Base-by-base conservation (phyloP, 2,329 filamentous ascomycete genomes). In the Harringtonia aguacate region DNA sequence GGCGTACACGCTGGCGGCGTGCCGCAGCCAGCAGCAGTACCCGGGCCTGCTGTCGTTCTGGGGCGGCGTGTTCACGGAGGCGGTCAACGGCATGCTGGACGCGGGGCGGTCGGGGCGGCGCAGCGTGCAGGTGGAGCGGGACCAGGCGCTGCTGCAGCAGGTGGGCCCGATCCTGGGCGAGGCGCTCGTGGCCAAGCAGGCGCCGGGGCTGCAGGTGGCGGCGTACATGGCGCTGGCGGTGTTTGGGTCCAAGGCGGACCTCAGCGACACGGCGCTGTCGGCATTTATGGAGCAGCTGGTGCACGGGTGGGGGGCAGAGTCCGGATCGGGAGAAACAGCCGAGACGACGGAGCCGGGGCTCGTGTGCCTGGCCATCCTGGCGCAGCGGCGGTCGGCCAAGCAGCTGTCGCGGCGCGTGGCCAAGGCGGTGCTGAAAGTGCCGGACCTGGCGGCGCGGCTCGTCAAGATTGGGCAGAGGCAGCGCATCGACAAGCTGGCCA, bases 171-270 rank as follows among this genome's bases (percentile, higher is more conserved):
- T 88, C 3, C 70, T 98, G 28, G 84, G 86, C 48, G 81, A 86
- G 50, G 86, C 84, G 2, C 72, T 97, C 48, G 73, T 81, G 9
- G 75, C 90, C 67, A 80, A 80, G 54, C 79, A 83, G 48, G 79
- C 82, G 0, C 77, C 87, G 1, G 86, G 90, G 49, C 68, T 95
- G 35, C 84, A 89, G 51, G 75, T 94, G 48, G 88, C 84, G 15
- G 89, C 85, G 46, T 97, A 95, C 61, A 95, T 95, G 84, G 79
- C 95, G 18, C 75, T 89, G 45, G 79, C 87, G 8, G 79, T 97
- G 39, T 74, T 97, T 49, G 88, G 86, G 8, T 81, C 86, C 39
- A 95, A 95, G 62, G 81, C 84, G 1, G 73, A 77, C 39, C 71
- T 97, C 14, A 78, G 84, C 38, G 88, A 97, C 54, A 75, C 76